phyloP scores from a whole-genome alignment of 2,329 filamentous ascomycete species.

The Pestalotiopsis sp. region DNA sequence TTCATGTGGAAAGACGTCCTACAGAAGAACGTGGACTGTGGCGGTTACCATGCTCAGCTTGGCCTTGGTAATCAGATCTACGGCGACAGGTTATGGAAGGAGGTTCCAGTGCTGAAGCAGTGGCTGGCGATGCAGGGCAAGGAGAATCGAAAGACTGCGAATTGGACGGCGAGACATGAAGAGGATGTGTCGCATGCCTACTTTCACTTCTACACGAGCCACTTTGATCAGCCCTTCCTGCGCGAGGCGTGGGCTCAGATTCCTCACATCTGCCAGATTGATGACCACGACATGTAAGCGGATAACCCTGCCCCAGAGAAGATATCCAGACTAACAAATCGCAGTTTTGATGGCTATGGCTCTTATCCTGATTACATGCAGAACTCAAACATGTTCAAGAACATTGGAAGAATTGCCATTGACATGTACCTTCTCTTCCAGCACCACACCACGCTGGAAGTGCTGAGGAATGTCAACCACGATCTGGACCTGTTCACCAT shows the following conservation, averaged over 20 bases:
- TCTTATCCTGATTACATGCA: slow-evolving; percentile 99
- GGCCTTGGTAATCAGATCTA: slow-evolving; percentile 95
- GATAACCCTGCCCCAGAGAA: not conserved
- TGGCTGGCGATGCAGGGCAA: slow-evolving; percentile 94
- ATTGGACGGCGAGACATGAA: slow-evolving; percentile 92
- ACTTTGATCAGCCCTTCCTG: slow-evolving; percentile 95
- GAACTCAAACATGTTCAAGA: slow-evolving; percentile 95
- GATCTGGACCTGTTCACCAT: slow-evolving; percentile 95
- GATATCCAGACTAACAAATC: slow-evolving; percentile 15
- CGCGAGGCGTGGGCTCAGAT: slow-evolving; percentile 97
- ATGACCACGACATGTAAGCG: slow-evolving; percentile 96
- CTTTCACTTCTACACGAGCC: slow-evolving; percentile 98
- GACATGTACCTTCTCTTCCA: slow-evolving; percentile 99
- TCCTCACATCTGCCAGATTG: slow-evolving; percentile 86
- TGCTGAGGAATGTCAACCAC: slow-evolving; percentile 83
- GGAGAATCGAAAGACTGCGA: slow-evolving; percentile 84
- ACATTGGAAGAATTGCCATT: slow-evolving; percentile 90
- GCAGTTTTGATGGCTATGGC: slow-evolving; percentile 92
- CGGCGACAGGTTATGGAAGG: slow-evolving; percentile 93
- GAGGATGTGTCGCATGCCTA: slow-evolving; percentile 96
- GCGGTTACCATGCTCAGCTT: slow-evolving; percentile 91
- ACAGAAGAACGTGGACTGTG: slow-evolving; percentile 94
- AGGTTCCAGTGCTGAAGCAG: slow-evolving; percentile 89
- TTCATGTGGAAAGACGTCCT: slow-evolving; percentile 99
- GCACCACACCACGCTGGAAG: slow-evolving; percentile 93